These are phyloP conservation scores for Bryopsis sp. DNA, from an alignment of 139 green algal genomes.

Conservation along the genomic window DNA sequence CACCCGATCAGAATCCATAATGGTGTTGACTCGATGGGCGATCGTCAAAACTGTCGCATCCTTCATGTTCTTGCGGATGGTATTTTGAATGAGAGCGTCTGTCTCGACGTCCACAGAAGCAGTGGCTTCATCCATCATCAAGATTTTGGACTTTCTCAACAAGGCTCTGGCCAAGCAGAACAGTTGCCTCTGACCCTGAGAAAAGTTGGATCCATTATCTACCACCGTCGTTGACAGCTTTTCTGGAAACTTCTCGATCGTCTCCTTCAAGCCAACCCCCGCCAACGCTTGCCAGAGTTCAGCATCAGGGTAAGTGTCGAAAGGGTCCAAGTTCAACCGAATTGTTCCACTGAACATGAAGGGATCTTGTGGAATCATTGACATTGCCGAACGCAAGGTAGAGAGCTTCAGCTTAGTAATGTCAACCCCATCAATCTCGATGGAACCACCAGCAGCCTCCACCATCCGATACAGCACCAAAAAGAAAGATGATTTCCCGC, in stretches of 20 bases:
- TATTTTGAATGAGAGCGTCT: no score
- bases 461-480: no score
- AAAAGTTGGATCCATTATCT: constrained; percentile 53
- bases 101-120: constrained; percentile 43
- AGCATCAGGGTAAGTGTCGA: no score
- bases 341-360: no score
- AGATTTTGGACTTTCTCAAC: constrained; percentile 37
- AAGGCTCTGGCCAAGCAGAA: constrained; percentile 63
- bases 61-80: constrained; percentile 42
- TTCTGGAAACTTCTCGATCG: constrained; percentile 31
- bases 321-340: no score
- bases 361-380: not conserved
- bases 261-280: constrained; percentile 42
- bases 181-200: constrained; percentile 65
- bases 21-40: constrained; percentile 46
- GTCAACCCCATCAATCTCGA: constrained; percentile 11
- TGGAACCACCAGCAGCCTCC: no score
- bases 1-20: constrained; percentile 40
- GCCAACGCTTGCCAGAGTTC: not conserved
- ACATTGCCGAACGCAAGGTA: not conserved
- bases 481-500: constrained; percentile 70
- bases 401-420: not conserved
- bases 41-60: constrained; percentile 45
- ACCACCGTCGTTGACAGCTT: constrained; percentile 40
- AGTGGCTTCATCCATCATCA: constrained; percentile 64